These are phyloP conservation scores for Pueraria montana DNA, from an alignment of 306 rosid species.

Conservation along the genomic window DNA sequence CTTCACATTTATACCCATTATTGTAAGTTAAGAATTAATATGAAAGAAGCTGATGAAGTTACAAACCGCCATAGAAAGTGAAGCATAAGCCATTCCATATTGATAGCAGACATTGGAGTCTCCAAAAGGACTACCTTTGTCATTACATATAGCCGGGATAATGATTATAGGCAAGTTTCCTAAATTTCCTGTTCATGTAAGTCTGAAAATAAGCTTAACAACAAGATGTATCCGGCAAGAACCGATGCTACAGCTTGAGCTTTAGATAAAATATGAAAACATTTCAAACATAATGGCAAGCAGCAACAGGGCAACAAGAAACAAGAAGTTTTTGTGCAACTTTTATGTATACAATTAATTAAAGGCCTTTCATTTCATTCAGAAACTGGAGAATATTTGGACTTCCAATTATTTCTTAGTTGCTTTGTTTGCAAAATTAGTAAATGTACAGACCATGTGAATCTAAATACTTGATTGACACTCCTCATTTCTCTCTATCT, in stretches of 20 bases:
- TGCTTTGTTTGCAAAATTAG: not conserved
- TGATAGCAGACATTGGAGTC: conserved; percentile 58
- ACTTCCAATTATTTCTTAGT: not conserved
- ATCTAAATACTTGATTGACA: not conserved
- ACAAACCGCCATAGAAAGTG: conserved; percentile 71
- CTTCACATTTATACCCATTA: not conserved
- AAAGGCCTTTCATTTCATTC: not conserved
- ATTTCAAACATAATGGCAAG: conserved; percentile 20
- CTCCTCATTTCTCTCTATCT: not conserved
- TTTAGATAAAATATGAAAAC: conserved; percentile 11
- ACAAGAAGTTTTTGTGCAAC: not conserved
- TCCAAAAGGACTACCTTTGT: conserved; percentile 69
- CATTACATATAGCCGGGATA: conserved; percentile 61
- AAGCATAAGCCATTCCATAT: conserved; percentile 65
- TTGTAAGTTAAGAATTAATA: conserved; percentile 14
- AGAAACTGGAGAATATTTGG: conserved; percentile 27
- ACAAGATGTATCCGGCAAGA: not conserved
- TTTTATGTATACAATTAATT: not conserved
- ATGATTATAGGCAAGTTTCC: conserved; percentile 67
- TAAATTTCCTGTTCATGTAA: conserved; percentile 60
- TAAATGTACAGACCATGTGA: not conserved
- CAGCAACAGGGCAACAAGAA: conserved; percentile 6
- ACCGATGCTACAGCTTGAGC: conserved; percentile 10
- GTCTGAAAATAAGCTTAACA: conserved; percentile 38
- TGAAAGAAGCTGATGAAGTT: conserved; percentile 42